These are phyloP conservation scores for Populus tremula DNA, from an alignment of 345 rosid genomes.

Conservation along the genomic window DNA sequence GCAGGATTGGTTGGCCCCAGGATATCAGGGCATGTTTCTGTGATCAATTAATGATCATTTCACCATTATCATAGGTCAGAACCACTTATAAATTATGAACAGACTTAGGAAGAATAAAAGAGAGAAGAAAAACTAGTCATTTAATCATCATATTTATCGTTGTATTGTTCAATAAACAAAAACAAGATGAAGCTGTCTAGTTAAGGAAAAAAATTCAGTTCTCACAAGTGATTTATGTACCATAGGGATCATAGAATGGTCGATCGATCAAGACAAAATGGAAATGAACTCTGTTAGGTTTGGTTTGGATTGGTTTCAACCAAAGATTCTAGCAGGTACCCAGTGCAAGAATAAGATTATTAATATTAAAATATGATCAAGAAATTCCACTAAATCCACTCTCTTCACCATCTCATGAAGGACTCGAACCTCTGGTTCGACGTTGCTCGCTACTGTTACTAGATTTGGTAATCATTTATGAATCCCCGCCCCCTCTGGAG, in stretches of 20 bases:
- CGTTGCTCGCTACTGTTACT: background rate
- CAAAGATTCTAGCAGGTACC: conserved; percentile 24
- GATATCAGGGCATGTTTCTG: background rate
- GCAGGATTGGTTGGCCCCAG: background rate
- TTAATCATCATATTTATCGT: background rate
- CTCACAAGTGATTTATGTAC: background rate
- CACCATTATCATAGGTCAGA: background rate
- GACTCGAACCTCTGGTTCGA: conserved; percentile 9
- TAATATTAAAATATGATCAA: conserved; percentile 2
- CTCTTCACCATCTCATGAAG: conserved; percentile 22
- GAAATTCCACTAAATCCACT: conserved; percentile 10
- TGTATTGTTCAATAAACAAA: too few species aligned
- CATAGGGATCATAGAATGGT: background rate
- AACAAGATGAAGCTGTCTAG: background rate
- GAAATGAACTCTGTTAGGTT: background rate
- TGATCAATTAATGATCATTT: background rate
- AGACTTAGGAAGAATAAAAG: background rate
- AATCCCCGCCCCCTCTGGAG: conserved; percentile 34
- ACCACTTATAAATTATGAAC: background rate
- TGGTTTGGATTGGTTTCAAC: conserved; percentile 5
- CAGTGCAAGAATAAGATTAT: background rate
- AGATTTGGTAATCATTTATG: conserved; percentile 30
- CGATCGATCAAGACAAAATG: background rate
- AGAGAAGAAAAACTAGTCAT: background rate
- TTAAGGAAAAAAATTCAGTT: background rate